Evolutionary conservation across 129 eudicot species (phyloP).

Genomic region (Centrapalus pauciflorus): DNA sequence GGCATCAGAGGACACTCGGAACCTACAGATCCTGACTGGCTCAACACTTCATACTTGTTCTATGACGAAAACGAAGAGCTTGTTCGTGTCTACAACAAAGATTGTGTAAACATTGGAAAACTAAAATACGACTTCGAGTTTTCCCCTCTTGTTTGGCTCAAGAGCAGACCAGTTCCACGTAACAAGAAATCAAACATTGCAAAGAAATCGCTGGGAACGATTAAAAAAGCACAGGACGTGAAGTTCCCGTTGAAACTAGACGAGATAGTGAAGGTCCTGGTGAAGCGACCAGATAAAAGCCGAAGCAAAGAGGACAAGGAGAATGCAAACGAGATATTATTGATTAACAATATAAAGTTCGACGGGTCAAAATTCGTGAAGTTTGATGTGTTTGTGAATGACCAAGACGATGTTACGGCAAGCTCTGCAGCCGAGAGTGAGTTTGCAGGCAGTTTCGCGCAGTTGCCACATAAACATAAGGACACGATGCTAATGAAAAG

Average conservation of each 20-base stretch:
- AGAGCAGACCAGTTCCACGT: conserved; percentile 17
- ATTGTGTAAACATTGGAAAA: conserved; percentile 15
- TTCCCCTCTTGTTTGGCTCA: conserved; percentile 33
- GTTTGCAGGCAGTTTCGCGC: conserved; percentile 56
- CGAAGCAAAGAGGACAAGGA: conserved; percentile 39
- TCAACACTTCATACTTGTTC: conserved; percentile 31
- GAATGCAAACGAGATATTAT: conserved; percentile 41
- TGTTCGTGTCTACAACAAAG: conserved; percentile 32
- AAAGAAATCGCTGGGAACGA: neutral
- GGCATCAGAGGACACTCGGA: conserved; percentile 9
- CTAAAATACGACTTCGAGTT: conserved; percentile 29
- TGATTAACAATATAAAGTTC: conserved; percentile 35
- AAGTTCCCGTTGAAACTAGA: conserved; percentile 33
- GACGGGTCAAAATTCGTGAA: conserved; percentile 28
- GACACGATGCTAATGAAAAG: conserved; percentile 20
- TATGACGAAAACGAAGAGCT: conserved; percentile 43
- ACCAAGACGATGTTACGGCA: conserved; percentile 23
- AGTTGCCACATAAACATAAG: conserved; percentile 26
- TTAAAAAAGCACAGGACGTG: neutral
- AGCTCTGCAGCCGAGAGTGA: conserved; percentile 41
- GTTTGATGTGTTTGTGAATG: conserved; percentile 59
- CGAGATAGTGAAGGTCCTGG: conserved; percentile 23
- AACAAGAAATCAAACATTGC: neutral
- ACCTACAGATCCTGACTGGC: conserved; percentile 25
- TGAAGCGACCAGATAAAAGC: conserved; percentile 36